Base-by-base conservation (phyloP, 495 filamentous ascomycete genomes). In the Aspergillus ellipticus region DNA sequence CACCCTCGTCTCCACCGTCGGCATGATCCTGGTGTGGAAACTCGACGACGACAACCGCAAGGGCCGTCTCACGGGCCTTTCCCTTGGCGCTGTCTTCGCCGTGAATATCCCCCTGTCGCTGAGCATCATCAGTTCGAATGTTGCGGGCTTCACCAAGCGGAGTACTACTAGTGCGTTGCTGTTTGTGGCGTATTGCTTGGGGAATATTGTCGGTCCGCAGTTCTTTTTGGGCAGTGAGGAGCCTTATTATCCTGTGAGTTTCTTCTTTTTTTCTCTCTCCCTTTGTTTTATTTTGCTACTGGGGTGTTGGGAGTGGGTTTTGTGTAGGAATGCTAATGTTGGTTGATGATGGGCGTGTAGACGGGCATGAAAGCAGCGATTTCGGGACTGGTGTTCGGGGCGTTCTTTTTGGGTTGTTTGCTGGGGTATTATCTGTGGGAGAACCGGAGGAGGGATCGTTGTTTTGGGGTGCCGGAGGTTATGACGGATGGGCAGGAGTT, bases 121-220 rank as follows among this genome's bases (percentile, higher is more conserved):
- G 17, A 77, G 74, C 31, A 61, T 85, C 13, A 79, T 85, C 49
- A 76, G 71, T 0, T 81, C 77, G 6, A 87, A 87, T 55, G 78
- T 88, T 0, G 82, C 81, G 2, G 84, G 82, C 11, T 84, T 82
- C 65, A 85, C 83, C 16, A 86, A 86, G 62, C 81, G 83, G 41
- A 75, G 68, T 21, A 60, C 66, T 1, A 69, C 73, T n/a, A 69
- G 67, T 19, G 71, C 71, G 13, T 45, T 70, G 45, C 33, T 67
- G 10, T 67, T 70, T 26, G 45, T 70, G 13, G 65, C 60, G 2
- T 70, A 67, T 35, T 70, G 67, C 28, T 58, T 63, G 10, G 67
- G 67, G 0, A 70, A 70, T 59, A 72, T 76, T 37, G 64, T 71
- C 35, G 71, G 73, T 0, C 72, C 72, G 17, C 72, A 74, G 47